These are phyloP conservation scores for Arabidopsis lyrata DNA, from an alignment of 441 rosid species.

Conservation along the genomic window DNA sequence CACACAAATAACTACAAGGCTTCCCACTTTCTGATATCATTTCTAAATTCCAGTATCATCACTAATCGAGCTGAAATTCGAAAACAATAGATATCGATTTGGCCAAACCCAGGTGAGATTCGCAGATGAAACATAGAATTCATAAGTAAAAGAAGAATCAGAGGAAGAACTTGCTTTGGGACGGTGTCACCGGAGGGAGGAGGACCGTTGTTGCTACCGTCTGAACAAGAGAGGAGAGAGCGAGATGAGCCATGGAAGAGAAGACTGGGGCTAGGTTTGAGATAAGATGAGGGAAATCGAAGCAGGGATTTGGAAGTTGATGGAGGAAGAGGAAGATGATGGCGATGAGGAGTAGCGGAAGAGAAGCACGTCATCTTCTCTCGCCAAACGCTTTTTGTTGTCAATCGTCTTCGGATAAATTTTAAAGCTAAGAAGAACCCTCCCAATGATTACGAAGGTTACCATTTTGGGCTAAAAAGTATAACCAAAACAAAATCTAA, in stretches of 20 bases:
- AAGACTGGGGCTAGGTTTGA: constrained; percentile 5
- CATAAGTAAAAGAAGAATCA: neutral
- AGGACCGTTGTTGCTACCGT: constrained; percentile 46
- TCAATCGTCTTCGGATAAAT: constrained; percentile 22
- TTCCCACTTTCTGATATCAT: neutral
- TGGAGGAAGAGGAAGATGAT: constrained; percentile 35
- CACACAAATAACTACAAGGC: neutral
- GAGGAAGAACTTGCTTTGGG: constrained; percentile 53
- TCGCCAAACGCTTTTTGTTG: neutral
- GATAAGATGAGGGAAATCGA: constrained; percentile 21
- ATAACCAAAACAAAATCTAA: neutral
- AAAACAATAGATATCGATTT: neutral
- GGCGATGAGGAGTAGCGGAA: constrained; percentile 25
- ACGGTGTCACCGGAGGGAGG: constrained; percentile 53
- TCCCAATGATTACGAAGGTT: neutral
- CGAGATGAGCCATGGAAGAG: constrained; percentile 37
- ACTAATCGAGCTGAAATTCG: constrained; percentile 2
- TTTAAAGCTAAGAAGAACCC: neutral
- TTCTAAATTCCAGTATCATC: constrained; percentile 16
- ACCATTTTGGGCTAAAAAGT: neutral
- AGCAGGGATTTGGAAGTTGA: constrained; percentile 37
- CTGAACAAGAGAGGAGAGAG: constrained; percentile 49
- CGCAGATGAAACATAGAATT: neutral
- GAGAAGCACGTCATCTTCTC: constrained; percentile 41
- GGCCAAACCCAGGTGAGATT: neutral